These are phyloP conservation scores for Xanthoconium stramineum DNA, from an alignment of 768 basidiomycete species.

Conservation along the genomic window DNA sequence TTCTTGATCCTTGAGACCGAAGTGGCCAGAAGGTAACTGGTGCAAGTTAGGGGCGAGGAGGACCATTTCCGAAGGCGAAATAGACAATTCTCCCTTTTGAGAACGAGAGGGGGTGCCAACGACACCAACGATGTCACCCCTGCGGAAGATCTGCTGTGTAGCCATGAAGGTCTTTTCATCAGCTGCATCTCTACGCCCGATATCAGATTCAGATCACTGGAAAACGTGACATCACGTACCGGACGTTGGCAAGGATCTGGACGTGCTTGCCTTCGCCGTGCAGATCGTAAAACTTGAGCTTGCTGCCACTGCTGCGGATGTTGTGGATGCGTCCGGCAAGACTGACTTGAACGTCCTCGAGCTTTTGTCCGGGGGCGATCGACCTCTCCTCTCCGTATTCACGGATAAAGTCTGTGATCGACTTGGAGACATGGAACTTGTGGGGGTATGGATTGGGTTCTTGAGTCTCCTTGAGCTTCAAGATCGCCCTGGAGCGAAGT, in stretches of 20 bases:
- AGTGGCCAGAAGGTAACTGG: slow-evolving; percentile 89
- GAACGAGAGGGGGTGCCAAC: slow-evolving; percentile 86
- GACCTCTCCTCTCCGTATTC: slow-evolving; percentile 71
- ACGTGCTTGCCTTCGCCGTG: slow-evolving; percentile 90
- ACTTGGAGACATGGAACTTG: slow-evolving; percentile 90
- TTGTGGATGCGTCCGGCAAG: slow-evolving; percentile 92
- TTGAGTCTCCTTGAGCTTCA: slow-evolving; percentile 78
- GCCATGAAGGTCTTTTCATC: slow-evolving; percentile 63
- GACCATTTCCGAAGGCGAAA: slow-evolving; percentile 73
- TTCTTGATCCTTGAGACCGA: slow-evolving; percentile 96
- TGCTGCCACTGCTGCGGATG: slow-evolving; percentile 77
- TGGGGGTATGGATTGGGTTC: slow-evolving; percentile 96
- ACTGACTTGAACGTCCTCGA: slow-evolving; percentile 53
- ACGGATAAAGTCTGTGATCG: slow-evolving; percentile 69
- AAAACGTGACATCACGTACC: slow-evolving; percentile 41
- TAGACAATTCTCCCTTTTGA: slow-evolving; percentile 93
- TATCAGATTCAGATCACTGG: not conserved
- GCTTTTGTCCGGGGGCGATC: slow-evolving; percentile 63
- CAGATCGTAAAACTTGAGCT: slow-evolving; percentile 92
- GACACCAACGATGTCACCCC: slow-evolving; percentile 96
- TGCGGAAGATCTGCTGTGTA: slow-evolving; percentile 82
- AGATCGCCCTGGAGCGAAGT: slow-evolving; percentile 84
- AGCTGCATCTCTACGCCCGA: slow-evolving; percentile 49
- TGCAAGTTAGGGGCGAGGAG: slow-evolving; percentile 96
- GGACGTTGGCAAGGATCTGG: slow-evolving; percentile 92